Evolutionary conservation across 805 yeast genomes (phyloP), one percentile per base, ranked within the genome.

Genomic region (Nakazawaea ambrosiae): DNA sequence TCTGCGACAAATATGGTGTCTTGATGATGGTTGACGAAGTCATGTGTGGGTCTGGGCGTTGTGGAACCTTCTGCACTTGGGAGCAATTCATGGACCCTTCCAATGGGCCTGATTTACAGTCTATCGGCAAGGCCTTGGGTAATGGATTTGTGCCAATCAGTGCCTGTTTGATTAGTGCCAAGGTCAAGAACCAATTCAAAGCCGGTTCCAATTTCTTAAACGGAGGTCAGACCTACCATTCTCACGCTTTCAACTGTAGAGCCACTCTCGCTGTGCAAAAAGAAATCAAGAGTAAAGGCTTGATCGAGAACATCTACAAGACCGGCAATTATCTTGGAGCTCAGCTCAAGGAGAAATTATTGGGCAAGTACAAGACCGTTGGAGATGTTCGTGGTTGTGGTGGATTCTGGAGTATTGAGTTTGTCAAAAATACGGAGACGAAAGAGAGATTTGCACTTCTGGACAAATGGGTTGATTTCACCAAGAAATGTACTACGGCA

Each of bases 31-130:
- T 70, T 34, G 79, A 73, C 46, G 79, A 74, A 54, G 73, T 72
- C 31, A 71, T 73, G 76, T 71, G 75, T 49, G 79, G 79, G 24
- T 63, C 70, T 27, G 78, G 78, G 17, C 63, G 79, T 48, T 56
- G 65, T 42, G 77, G 78, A 26, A 60, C 63, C 20, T 59, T 63
- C 44, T 63, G 58, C 53, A 70, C 70, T 41, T 70, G 72, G 66
- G 72, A 67, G 47, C 64, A 63, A 43, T 64, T 50, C 40, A 50
- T 64, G 49, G 57, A 49, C 23, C 48, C 53, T 14, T 61, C 56
- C 17, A 65, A 54, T 35, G 67, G 66, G 15, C 77, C 77, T 40
- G 75, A 71, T 49, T 57, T 71, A 29, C 65, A 63, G 48, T 56
- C 70, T 15, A 64, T 63, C 35, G 78, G 76, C 40, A 71, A 71